A percentile compares a stretch with the other conserved stretches of the same genome.
Evolutionary conservation across 75 land plant species (phyloP).

Genomic region (Pinus taeda): DNA sequence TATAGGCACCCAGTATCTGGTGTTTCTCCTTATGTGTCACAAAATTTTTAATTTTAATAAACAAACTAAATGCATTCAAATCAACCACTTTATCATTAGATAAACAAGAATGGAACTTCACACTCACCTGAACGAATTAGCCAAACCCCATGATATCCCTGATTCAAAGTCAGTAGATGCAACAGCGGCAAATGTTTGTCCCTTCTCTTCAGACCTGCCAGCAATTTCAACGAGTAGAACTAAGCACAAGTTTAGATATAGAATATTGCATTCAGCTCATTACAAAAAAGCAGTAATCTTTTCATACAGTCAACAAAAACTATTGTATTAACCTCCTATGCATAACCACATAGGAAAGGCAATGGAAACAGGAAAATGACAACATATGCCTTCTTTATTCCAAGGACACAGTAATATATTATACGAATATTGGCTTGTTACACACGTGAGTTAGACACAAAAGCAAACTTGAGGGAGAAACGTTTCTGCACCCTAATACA

Average conservation of each 20-base stretch:
- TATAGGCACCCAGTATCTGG: neutral
- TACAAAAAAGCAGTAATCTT: neutral
- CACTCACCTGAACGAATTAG: constrained; percentile 19
- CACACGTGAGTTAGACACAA: constrained; percentile 1
- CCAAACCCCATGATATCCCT: constrained; percentile 25
- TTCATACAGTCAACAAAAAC: neutral
- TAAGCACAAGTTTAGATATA: neutral
- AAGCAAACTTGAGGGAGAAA: neutral
- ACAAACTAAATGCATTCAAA: neutral
- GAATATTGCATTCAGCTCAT: neutral
- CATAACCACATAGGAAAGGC: neutral
- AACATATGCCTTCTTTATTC: neutral
- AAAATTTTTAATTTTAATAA: neutral
- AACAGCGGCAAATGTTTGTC: constrained; percentile 20
- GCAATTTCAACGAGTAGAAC: neutral
- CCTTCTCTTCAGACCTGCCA: constrained; percentile 18
- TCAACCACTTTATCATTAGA: neutral
- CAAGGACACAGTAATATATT: neutral
- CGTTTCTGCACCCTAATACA: constrained; percentile 18
- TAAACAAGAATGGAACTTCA: neutral
- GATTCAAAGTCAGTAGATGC: constrained; percentile 23
- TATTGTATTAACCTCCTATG: neutral
- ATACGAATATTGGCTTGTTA: neutral
- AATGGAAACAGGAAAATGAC: neutral
- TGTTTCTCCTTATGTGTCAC: neutral